These are phyloP conservation scores for Colletotrichum aenigma DNA, from an alignment of 2,329 filamentous ascomycete species.

Conservation along the genomic window DNA sequence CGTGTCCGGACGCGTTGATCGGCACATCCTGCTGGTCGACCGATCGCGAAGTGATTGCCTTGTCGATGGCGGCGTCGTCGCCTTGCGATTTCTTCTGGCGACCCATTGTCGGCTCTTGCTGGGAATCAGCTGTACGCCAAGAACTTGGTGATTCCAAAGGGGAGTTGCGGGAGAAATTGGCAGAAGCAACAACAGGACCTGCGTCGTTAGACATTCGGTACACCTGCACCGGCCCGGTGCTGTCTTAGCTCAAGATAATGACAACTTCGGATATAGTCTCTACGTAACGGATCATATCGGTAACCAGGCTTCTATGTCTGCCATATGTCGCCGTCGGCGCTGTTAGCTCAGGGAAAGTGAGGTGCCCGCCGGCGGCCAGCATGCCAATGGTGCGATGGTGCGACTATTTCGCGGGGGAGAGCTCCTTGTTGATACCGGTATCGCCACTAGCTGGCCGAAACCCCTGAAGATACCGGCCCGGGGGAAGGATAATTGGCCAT, in stretches of 20 bases:
- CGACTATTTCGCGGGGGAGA: neutral
- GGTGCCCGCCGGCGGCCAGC: neutral
- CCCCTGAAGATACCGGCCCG: neutral
- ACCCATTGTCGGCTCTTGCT: neutral
- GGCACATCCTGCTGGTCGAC: slow-evolving; percentile 2
- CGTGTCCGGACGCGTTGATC: slow-evolving; percentile 45
- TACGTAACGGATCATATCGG: neutral
- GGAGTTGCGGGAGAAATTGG: neutral
- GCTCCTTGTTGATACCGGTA: neutral
- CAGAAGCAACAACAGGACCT: neutral
- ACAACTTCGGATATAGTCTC: neutral
- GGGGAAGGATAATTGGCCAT: neutral
- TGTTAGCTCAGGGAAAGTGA: neutral
- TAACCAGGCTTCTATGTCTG: neutral
- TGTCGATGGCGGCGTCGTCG: neutral
- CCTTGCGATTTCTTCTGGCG: neutral
- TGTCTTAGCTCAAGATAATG: neutral
- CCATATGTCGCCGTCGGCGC: neutral
- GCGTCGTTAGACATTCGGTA: neutral
- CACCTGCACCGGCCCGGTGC: neutral
- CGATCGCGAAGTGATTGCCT: neutral
- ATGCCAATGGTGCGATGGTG: neutral
- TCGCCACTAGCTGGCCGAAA: neutral
- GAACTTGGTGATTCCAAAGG: neutral
- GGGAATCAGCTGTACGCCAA: neutral